Percentiles rank a stretch among this genome's conserved stretches.
Evolutionary conservation across 495 filamentous ascomycete genomes (phyloP).

Genomic region (Entonaema liquescens): DNA sequence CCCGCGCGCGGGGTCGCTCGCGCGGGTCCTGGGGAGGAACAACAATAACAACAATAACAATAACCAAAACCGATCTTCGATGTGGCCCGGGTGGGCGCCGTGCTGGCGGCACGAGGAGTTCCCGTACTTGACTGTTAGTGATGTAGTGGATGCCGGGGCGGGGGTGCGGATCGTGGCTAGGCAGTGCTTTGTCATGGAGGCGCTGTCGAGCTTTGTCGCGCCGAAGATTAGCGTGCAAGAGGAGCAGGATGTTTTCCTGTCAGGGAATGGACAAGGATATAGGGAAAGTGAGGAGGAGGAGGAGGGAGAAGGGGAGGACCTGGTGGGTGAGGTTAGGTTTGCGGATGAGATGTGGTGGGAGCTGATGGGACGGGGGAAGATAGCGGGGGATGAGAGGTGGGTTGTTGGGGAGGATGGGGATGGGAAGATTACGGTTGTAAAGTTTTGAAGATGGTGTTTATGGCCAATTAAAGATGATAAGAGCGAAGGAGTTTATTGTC

Average conservation of each 20-base stretch:
- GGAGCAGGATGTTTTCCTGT: conserved; percentile 6
- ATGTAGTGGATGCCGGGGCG: conserved; percentile 61
- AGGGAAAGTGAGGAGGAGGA: not conserved
- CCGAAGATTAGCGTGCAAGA: conserved; percentile 30
- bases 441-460: conserved; percentile 58
- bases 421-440: conserved; percentile 62
- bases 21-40: conserved; percentile 34
- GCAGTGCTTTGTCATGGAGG: conserved; percentile 46
- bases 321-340: conserved; percentile 50
- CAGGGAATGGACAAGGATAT: conserved; percentile 4
- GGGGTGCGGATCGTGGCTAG: conserved; percentile 65
- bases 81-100: conserved; percentile 55
- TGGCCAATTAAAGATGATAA: no score
- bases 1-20: conserved; percentile 51
- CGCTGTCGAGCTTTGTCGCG: conserved; percentile 38
- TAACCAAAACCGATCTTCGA: no score
- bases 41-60: not conserved
- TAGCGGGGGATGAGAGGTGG: conserved; percentile 70
- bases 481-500: no score
- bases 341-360: conserved; percentile 58
- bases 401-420: conserved; percentile 66
- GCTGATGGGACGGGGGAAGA: conserved; percentile 62
- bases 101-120: conserved; percentile 66
- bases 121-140: conserved; percentile 64
- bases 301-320: conserved; percentile 22